These are phyloP conservation scores for Diaporthe destruens DNA, from an alignment of 2,329 filamentous ascomycete genomes.

Conservation along the genomic window DNA sequence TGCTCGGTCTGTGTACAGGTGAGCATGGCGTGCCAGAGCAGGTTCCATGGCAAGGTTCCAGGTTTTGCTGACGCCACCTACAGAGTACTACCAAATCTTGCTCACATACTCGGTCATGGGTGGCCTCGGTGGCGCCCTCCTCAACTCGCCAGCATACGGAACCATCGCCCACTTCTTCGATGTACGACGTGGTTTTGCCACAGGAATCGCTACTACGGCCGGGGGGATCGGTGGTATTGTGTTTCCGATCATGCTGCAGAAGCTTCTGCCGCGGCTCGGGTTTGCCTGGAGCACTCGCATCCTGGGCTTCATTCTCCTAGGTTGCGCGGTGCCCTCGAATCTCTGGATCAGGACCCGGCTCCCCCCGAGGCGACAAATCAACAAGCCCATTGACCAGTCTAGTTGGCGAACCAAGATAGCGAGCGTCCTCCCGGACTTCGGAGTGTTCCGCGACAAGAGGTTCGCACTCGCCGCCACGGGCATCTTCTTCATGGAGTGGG, in stretches of 20 bases:
- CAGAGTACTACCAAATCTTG: slow-evolving; percentile 84
- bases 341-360: slow-evolving; percentile 66
- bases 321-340: slow-evolving; percentile 60
- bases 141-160: slow-evolving; percentile 82
- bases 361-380: slow-evolving; percentile 54
- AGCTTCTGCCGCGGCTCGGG: slow-evolving; percentile 59
- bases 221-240: slow-evolving; percentile 77
- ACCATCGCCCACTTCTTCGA: slow-evolving; percentile 85
- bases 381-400: slow-evolving; percentile 38
- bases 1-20: slow-evolving; percentile 76
- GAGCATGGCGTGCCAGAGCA: slow-evolving; percentile 39
- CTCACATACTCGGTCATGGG: slow-evolving; percentile 80
- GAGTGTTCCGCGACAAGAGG: slow-evolving; percentile 70
- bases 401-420: slow-evolving; percentile 38
- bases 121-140: slow-evolving; percentile 78
- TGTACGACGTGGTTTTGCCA: slow-evolving; percentile 78
- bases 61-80: slow-evolving; percentile 26
- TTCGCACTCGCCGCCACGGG: slow-evolving; percentile 72
- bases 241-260: slow-evolving; percentile 65
- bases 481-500: slow-evolving; percentile 79
- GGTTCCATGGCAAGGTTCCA: not conserved
- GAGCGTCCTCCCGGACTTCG: slow-evolving; percentile 68
- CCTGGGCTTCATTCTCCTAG: slow-evolving; percentile 63
- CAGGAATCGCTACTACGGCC: slow-evolving; percentile 83
- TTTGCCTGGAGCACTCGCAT: slow-evolving; percentile 65